Evolutionary conservation across 2,329 filamentous ascomycete species (phyloP), one percentile per base, ranked within the genome.

Genomic region (Sporothrix brasiliensis): DNA sequence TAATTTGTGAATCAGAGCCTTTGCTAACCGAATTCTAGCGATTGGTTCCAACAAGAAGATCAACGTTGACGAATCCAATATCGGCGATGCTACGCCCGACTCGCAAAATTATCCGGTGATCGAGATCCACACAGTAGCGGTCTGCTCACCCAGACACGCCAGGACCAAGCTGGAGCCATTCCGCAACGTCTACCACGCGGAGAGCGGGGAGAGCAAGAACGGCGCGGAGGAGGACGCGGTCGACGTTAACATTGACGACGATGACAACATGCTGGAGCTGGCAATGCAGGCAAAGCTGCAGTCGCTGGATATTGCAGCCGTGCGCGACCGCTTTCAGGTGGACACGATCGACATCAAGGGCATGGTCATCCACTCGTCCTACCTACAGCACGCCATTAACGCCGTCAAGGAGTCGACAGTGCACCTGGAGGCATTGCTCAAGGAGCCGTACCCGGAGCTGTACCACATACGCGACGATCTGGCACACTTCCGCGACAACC

Each of bases 361-460:
- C 50, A 84, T 85, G 81, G 66, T 79, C 2, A 81, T 85, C 58
- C 78, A 83, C 72, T 85, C 83, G 1, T 71, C 76, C 41, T 76
- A 83, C 70, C 79, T 87, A 41, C 79, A 82, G 73, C 81, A 83
- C 61, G 83, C 83, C 0, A 78, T 87, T 4, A 78, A 77, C 39
- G 83, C 84, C 14, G 80, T 85, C 5, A 77, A 77, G 54, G 78
- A 83, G 65, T 75, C 78, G 0, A 79, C 60, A 4, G 11, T 44
- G 24, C 13, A 75, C 53, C 78, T 80, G 7, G 75, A 70, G n/a
- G 76, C 83, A 69, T 75, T 74, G 34, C 78, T 86, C 72, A 77
- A 78, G 21, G 80, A 81, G 4, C 85, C 85, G 1, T 86, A 85
- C 74, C 76, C 77, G 6, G 77, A 83, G n/a, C 78, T 87, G 16